Evolutionary conservation across 371 early-diverging fungal genomes (phyloP).

Genomic region (Mortierella sp.): DNA sequence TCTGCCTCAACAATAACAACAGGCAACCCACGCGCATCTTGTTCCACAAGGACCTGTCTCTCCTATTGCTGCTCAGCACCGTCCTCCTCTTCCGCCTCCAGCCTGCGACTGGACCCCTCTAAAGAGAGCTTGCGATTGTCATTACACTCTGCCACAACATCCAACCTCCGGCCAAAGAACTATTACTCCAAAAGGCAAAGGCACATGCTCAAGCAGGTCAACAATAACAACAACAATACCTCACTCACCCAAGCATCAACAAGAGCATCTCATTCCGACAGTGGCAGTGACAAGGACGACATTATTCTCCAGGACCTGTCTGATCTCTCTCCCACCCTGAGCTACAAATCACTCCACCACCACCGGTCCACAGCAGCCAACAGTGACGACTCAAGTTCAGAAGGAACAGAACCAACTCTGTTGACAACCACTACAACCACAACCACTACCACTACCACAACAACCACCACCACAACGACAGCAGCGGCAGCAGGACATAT

Average conservation of each 20-base stretch:
- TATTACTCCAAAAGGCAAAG: conserved; percentile 50
- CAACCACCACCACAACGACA: too few species aligned
- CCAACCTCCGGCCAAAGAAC: conserved; percentile 54
- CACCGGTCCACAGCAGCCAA: conserved; percentile 1
- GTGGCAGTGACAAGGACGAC: conserved; percentile 48
- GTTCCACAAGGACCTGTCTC: conserved; percentile 30
- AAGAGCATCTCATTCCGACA: conserved; percentile 40
- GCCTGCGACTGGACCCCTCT: conserved; percentile 7
- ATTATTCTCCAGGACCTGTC: conserved; percentile 4
- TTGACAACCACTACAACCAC: conserved; percentile 25
- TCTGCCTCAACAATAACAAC: not conserved
- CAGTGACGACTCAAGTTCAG: conserved; percentile 1
- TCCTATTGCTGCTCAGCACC: conserved; percentile 21
- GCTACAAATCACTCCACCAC: conserved; percentile 9
- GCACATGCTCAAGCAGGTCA: conserved; percentile 22
- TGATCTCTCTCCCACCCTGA: conserved; percentile 5
- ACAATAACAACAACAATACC: conserved; percentile 6
- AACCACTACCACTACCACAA: conserved; percentile 1
- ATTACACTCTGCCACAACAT: conserved; percentile 21
- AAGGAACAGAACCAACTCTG: not conserved
- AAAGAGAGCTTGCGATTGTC: not conserved
- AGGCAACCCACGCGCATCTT: conserved; percentile 16
- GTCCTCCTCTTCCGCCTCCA: conserved; percentile 12
- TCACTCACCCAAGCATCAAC: conserved; percentile 5
- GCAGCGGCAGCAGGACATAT: not conserved